Percentiles rank a stretch among this genome's conserved stretches.
These are phyloP conservation scores for Trichoderma koningii DNA, from an alignment of 2,329 filamentous ascomycete genomes.

Conservation along the genomic window DNA sequence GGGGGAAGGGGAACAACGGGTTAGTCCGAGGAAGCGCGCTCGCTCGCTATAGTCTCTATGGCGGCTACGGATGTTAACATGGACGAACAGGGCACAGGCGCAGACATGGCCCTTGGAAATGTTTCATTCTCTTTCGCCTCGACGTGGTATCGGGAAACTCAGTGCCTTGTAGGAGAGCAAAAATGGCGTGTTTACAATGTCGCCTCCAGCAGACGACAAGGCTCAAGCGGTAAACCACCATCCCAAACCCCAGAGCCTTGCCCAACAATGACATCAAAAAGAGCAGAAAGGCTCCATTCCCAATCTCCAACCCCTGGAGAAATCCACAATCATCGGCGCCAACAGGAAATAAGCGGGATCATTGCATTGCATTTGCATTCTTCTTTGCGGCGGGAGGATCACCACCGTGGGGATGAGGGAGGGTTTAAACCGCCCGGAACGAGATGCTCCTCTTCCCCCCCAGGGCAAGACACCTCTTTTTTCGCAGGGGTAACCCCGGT, in stretches of 20 bases:
- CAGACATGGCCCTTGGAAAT: neutral
- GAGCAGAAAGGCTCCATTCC: neutral
- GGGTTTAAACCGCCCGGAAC: neutral
- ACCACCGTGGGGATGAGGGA: neutral
- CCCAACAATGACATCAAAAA: constrained; percentile 21
- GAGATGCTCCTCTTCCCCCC: neutral
- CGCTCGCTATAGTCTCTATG: constrained; percentile 10
- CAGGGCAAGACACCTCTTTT: constrained; percentile 1
- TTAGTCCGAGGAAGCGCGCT: constrained; percentile 15
- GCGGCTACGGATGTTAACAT: constrained; percentile 14
- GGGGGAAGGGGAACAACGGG: neutral
- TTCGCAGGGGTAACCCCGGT: constrained; percentile 1
- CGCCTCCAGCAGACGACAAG: neutral
- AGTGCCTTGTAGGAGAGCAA: constrained; percentile 6
- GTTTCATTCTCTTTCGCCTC: constrained; percentile 7
- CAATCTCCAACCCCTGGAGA: neutral
- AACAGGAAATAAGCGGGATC: constrained; percentile 28
- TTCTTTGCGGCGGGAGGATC: constrained; percentile 2
- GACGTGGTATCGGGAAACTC: constrained; percentile 16
- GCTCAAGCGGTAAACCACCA: constrained; percentile 2
- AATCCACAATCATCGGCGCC: constrained; percentile 7
- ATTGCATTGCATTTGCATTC: constrained; percentile 28
- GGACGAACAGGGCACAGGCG: neutral
- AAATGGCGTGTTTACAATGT: constrained; percentile 9
- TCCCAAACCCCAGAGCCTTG: constrained; percentile 2